phyloP scores from a whole-genome alignment of 2,329 filamentous ascomycete genomes.

The Sphaerulina populicola region DNA sequence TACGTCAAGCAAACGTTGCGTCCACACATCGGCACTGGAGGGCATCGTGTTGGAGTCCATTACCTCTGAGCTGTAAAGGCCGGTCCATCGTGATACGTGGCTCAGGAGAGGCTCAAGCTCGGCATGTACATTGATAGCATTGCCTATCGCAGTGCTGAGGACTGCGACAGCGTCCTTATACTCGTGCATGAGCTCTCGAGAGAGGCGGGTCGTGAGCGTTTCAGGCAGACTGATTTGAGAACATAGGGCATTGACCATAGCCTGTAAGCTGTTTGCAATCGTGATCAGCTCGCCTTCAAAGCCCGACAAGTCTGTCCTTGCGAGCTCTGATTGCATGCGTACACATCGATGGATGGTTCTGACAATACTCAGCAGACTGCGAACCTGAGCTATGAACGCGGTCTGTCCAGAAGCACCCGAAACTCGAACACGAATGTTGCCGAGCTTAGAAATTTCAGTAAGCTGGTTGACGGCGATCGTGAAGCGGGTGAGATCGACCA shows the following conservation, averaged over 20 bases:
- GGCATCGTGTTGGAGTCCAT: background rate
- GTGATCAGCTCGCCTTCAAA: background rate
- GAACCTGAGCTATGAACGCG: background rate
- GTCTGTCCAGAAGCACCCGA: background rate
- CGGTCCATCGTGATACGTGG: slow-evolving; percentile 23
- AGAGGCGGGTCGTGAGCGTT: slow-evolving; percentile 1
- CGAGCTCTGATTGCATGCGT: slow-evolving; percentile 15
- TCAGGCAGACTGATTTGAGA: slow-evolving; percentile 2
- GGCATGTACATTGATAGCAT: slow-evolving; percentile 3
- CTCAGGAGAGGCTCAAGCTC: slow-evolving; percentile 23
- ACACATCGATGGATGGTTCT: slow-evolving; percentile 11
- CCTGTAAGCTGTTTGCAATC: background rate
- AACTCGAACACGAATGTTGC: background rate
- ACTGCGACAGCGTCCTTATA: background rate
- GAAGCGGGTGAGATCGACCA: slow-evolving; percentile 4
- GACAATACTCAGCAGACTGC: slow-evolving; percentile 6
- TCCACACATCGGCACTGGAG: slow-evolving; percentile 3
- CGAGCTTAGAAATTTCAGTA: slow-evolving; percentile 4
- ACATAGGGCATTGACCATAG: background rate
- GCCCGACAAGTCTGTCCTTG: slow-evolving; percentile 12
- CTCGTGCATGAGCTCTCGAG: background rate
- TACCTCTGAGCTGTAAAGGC: slow-evolving; percentile 29
- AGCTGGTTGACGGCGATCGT: slow-evolving; percentile 10
- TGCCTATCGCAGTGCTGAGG: background rate
- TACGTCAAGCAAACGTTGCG: background rate